Conservation (phyloP, 2,329 filamentous ascomycete species). For the Pezicula neosporulosa region DNA sequence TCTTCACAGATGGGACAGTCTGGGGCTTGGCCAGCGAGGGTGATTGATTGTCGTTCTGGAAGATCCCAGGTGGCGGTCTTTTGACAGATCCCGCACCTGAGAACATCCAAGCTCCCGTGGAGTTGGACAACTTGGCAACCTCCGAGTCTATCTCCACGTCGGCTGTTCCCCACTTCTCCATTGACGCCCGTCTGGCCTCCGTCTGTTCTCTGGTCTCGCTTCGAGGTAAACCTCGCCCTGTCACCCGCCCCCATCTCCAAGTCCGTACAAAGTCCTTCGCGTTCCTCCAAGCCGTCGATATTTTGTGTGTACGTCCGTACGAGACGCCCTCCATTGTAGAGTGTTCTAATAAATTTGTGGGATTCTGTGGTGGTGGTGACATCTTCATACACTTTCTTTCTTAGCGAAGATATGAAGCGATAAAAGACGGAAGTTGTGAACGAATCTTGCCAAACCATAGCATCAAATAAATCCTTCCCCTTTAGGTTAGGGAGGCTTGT, state of each 20-base stretch:
- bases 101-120: conserved; percentile 62
- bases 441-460: conserved; percentile 66
- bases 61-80: conserved; percentile 58
- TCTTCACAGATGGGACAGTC: conserved; percentile 63
- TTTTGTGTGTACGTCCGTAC: conserved; percentile 74
- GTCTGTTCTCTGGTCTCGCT: conserved; percentile 30
- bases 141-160: conserved; percentile 13
- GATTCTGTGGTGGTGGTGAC: conserved; percentile 58
- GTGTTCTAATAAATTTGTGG: conserved; percentile 65
- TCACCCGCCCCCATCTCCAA: conserved; percentile 59
- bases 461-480: conserved; percentile 69
- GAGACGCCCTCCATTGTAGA: conserved; percentile 64
- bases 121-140: conserved; percentile 56
- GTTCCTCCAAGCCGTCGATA: conserved; percentile 70
- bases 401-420: conserved; percentile 65
- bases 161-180: conserved; percentile 11
- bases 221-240: conserved; percentile 51
- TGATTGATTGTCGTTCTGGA: conserved; percentile 35
- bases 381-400: conserved; percentile 57
- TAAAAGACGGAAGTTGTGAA: conserved; percentile 69
- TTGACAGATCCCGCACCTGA: conserved; percentile 62
- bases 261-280: conserved; percentile 63
- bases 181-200: conserved; percentile 24
- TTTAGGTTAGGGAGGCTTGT: conserved; percentile 57
- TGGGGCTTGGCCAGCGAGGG: conserved; percentile 61